Base-by-base conservation (phyloP, 139 green algal genomes). In the Haematococcus lacustris region DNA sequence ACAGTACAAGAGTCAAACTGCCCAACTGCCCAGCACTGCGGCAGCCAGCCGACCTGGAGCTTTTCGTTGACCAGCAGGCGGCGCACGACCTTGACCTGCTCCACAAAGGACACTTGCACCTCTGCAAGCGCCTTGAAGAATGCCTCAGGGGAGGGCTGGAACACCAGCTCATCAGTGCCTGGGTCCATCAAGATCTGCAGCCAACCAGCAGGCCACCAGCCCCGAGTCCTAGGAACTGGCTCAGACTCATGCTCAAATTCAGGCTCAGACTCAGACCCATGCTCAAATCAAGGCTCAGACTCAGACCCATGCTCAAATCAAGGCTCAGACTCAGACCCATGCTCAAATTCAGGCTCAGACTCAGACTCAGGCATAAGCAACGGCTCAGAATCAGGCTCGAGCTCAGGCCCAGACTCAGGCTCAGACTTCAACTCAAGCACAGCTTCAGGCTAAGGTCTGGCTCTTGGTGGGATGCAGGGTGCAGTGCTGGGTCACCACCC, bases 1-100 rank as follows among this genome's bases (percentile, higher is more conserved):
- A n/a, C n/a, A n/a, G n/a, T n/a, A n/a, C n/a, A n/a, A n/a, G n/a
- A n/a, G 74, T 30, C 9, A 76, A 66, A 66, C 28, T 66, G 59
- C 25, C 28, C 28, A 66, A 66, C 59, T 66, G 13, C 59, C n/a
- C n/a, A n/a, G n/a, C n/a, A n/a, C n/a, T n/a, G n/a, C n/a, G n/a
- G n/a, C n/a, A 69, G 43, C 6, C 43, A 47, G 7, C 66, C 25
- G n/a, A 85, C 82, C 82, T 82, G 68, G 21, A 88, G 66, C 37
- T 80, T 78, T 30, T 70, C 37, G 43, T 88, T 71, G 7, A 66
- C 74, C 25, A 83, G 66, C 75, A 88, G 80, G 34, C 80, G 57
- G 26, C 61, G 43, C 61, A 86, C 77, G 0, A 77, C 35, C 68
- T 73, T 61, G 57, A 85, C 66, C 66, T 77, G 77, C 2, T 70